These are phyloP conservation scores for Ulmus americana DNA, from an alignment of 331 rosid species.

Conservation along the genomic window DNA sequence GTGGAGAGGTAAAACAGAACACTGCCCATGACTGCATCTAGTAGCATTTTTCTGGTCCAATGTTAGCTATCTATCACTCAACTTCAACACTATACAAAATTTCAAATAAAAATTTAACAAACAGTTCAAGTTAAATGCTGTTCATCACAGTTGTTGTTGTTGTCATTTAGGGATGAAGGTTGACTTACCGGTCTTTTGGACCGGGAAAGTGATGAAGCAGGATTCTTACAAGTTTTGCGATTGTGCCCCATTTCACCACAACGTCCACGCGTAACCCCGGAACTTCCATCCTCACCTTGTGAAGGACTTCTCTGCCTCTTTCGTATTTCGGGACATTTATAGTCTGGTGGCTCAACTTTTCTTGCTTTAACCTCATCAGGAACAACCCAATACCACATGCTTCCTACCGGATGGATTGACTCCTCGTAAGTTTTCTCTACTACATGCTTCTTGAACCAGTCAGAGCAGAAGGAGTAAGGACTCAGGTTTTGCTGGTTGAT, in stretches of 20 bases:
- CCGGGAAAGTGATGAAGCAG: too few species aligned
- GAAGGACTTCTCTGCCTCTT: background rate
- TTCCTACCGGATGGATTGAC: background rate
- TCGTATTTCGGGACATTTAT: background rate
- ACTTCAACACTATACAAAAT: too few species aligned
- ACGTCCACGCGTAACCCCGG: background rate
- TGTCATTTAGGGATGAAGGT: too few species aligned
- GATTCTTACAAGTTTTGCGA: background rate
- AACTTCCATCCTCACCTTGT: background rate
- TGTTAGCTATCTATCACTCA: too few species aligned
- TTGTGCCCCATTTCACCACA: background rate
- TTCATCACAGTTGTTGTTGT: too few species aligned
- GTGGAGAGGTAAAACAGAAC: too few species aligned
- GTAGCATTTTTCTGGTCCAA: too few species aligned
- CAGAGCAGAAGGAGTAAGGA: background rate
- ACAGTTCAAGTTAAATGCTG: too few species aligned
- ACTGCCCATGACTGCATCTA: too few species aligned
- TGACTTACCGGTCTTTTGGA: too few species aligned
- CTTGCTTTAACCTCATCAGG: background rate
- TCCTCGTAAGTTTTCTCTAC: too few species aligned
- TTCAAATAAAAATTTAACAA: too few species aligned
- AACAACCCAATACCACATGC: background rate
- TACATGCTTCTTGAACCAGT: background rate
- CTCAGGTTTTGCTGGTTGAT: background rate
- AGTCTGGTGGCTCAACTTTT: background rate